Percentiles rank a stretch among this genome's conserved stretches.
Conservation (phyloP, 768 basidiomycete species). For the Boletus reticuloceps region DNA sequence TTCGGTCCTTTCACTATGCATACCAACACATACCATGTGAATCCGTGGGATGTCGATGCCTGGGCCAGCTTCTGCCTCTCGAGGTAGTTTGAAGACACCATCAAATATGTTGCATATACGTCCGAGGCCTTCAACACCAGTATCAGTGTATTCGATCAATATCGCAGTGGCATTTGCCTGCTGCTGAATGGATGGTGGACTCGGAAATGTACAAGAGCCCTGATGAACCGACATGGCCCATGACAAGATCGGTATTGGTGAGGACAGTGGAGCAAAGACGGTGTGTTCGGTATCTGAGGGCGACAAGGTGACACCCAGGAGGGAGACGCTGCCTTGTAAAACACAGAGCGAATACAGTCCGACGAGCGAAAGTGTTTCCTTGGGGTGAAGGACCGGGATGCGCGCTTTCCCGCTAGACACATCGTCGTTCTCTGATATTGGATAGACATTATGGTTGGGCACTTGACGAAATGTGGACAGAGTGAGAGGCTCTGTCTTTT, state of each 20-base stretch:
- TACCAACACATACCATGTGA: slow-evolving; percentile 45
- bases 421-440: neutral
- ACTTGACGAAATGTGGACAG: slow-evolving; percentile 54
- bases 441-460: slow-evolving; percentile 36
- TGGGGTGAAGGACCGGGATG: slow-evolving; percentile 43
- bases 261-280: slow-evolving; percentile 75
- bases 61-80: slow-evolving; percentile 18
- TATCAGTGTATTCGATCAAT: slow-evolving; percentile 53
- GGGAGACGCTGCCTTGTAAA: slow-evolving; percentile 55
- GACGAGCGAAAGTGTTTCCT: slow-evolving; percentile 59
- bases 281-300: slow-evolving; percentile 42
- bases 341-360: slow-evolving; percentile 64
- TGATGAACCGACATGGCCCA: slow-evolving; percentile 18
- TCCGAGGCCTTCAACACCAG: slow-evolving; percentile 67
- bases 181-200: slow-evolving; percentile 11
- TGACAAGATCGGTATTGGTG: slow-evolving; percentile 64
- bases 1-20: slow-evolving; percentile 83
- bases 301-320: slow-evolving; percentile 53
- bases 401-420: slow-evolving; percentile 22
- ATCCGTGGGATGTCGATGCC: slow-evolving; percentile 49
- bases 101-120: slow-evolving; percentile 60
- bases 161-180: slow-evolving; percentile 40
- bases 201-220: slow-evolving; percentile 11
- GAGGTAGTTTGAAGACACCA: slow-evolving; percentile 55
- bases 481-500: slow-evolving; percentile 16